phyloP scores from a whole-genome alignment of 345 rosid species.

The Hibiscus tridactylites region DNA sequence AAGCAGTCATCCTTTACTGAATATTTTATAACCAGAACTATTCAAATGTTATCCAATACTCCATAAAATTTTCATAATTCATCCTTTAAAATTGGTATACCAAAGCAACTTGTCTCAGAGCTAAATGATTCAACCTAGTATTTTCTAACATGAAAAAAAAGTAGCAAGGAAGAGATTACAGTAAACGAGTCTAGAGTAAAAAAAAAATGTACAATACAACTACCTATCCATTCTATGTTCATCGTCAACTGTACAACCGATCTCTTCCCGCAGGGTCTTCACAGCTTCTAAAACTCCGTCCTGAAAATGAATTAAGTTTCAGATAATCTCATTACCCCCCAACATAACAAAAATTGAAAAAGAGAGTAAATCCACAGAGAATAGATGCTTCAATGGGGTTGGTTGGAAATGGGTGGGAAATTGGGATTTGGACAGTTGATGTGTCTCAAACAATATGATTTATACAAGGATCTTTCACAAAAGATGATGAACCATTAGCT shows the following conservation, averaged over 20 bases:
- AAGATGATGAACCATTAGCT: not conserved
- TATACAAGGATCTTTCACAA: not conserved
- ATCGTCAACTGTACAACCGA: slow-evolving; percentile 10
- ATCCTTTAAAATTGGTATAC: no score
- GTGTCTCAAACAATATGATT: not conserved
- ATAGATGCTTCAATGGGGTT: not conserved
- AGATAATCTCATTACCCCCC: not conserved
- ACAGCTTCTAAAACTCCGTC: slow-evolving; percentile 81
- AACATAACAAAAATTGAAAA: not conserved
- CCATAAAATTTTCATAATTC: no score
- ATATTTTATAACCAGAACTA: no score
- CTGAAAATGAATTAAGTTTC: slow-evolving; percentile 25
- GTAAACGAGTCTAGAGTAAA: not conserved
- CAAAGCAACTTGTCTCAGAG: not conserved
- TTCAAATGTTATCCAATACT: no score
- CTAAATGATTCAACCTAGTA: not conserved
- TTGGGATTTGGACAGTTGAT: not conserved
- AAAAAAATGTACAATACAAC: not conserved
- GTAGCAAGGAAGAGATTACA: not conserved
- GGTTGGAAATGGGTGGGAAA: not conserved
- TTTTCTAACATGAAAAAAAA: not conserved
- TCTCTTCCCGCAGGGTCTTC: slow-evolving; percentile 53
- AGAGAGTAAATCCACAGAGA: not conserved
- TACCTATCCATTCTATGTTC: not conserved
- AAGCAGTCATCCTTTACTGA: no score